Evolutionary conservation across 2,329 filamentous ascomycete species (phyloP).

Genomic region (Ceratocystis albifundus): DNA sequence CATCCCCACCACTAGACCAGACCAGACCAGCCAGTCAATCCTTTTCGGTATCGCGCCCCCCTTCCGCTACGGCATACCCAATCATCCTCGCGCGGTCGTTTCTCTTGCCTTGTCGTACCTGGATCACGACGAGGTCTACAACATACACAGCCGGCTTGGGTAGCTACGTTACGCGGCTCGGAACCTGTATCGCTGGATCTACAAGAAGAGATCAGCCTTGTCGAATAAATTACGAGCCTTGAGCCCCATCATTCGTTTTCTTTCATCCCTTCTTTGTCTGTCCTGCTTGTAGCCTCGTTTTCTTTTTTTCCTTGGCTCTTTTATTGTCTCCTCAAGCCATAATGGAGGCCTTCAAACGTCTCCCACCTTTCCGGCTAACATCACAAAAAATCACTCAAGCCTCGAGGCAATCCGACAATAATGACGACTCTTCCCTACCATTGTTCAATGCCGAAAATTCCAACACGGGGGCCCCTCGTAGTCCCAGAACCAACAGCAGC

Average conservation of each 20-base stretch:
- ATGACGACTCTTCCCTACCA: conserved; percentile 26
- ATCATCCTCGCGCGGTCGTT: neutral
- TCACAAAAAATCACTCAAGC: conserved; percentile 27
- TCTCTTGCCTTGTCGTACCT: neutral
- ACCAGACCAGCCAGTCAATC: no score
- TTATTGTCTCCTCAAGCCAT: neutral
- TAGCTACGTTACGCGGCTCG: neutral
- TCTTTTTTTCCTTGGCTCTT: neutral
- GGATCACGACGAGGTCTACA: neutral
- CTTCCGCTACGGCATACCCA: neutral
- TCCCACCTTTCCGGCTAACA: conserved; percentile 19
- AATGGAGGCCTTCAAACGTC: conserved; percentile 22
- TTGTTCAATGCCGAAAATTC: conserved; percentile 32
- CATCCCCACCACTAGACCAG: neutral
- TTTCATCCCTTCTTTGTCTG: neutral
- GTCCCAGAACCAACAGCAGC: neutral
- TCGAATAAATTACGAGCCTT: neutral
- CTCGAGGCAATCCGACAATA: conserved; percentile 29
- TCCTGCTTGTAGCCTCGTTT: neutral
- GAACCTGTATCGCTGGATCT: neutral
- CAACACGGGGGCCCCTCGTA: conserved; percentile 31
- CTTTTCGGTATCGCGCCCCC: neutral
- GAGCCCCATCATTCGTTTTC: neutral
- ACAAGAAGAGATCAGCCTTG: neutral
- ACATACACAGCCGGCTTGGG: neutral